Evolutionary conservation across 2,329 filamentous ascomycete species (phyloP).

Genomic region (Pseudopithomyces maydicus): DNA sequence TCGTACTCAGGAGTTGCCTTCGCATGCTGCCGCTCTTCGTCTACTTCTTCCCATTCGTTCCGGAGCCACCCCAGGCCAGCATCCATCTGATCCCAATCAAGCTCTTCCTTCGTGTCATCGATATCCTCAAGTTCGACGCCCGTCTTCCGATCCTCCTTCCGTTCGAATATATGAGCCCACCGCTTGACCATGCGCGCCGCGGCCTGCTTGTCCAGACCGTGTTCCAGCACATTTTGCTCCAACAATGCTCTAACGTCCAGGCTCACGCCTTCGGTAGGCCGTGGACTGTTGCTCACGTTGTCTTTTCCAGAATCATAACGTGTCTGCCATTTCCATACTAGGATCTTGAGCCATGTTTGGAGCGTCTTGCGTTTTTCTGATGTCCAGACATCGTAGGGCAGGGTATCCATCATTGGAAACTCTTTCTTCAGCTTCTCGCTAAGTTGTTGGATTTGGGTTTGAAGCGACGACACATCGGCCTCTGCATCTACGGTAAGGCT

Average conservation of each 20-base stretch:
- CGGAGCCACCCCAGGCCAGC: constrained; percentile 24
- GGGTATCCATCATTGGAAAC: constrained; percentile 30
- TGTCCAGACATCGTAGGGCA: constrained; percentile 32
- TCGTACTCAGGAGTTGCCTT: background rate
- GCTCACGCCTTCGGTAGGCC: constrained; percentile 6
- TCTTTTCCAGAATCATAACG: constrained; percentile 17
- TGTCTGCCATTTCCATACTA: constrained; percentile 27
- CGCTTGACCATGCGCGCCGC: constrained; percentile 30
- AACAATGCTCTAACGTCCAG: constrained; percentile 20
- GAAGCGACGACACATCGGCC: constrained; percentile 17
- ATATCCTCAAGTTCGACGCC: background rate
- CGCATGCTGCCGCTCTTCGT: background rate
- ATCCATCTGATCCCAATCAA: constrained; percentile 26
- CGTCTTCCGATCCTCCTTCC: constrained; percentile 1
- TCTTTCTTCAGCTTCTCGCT: constrained; percentile 23
- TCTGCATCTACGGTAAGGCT: constrained; percentile 24
- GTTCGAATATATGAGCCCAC: constrained; percentile 24
- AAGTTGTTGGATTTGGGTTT: constrained; percentile 25
- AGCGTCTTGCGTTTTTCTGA: constrained; percentile 23
- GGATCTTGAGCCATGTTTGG: constrained; percentile 35
- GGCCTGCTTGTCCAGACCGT: constrained; percentile 28
- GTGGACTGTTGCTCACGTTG: background rate
- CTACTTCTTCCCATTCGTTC: constrained; percentile 3
- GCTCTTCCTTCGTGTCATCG: constrained; percentile 11
- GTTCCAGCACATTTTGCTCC: constrained; percentile 29